Percentiles rank a stretch among this genome's conserved stretches.
These are phyloP conservation scores for Aspergillus ostianus DNA, from an alignment of 495 filamentous ascomycete species.

Conservation along the genomic window DNA sequence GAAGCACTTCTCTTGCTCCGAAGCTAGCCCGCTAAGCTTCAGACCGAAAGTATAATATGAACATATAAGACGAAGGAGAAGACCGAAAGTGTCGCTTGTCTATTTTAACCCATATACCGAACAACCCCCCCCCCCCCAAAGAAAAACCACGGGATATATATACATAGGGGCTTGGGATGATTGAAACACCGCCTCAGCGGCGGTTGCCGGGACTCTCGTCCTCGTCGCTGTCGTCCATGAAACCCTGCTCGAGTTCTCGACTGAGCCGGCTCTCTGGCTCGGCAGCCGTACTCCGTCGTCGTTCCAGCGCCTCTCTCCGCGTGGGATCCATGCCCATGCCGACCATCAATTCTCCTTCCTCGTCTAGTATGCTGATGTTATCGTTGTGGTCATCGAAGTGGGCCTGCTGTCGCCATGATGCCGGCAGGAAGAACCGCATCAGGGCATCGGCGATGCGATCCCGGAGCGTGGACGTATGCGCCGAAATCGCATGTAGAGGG, in stretches of 20 bases:
- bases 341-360: conserved; percentile 64
- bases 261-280: conserved; percentile 61
- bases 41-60: background rate
- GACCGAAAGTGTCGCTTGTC: background rate
- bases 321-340: conserved; percentile 54
- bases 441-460: conserved; percentile 57
- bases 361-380: conserved; percentile 62
- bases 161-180: background rate
- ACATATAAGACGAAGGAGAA: background rate
- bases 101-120: background rate
- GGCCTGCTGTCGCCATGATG: conserved; percentile 49
- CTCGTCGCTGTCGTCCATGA: conserved; percentile 82
- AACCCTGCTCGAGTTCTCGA: conserved; percentile 80
- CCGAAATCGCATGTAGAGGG: conserved; percentile 61
- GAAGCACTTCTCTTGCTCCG: no score
- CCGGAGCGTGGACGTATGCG: conserved; percentile 60
- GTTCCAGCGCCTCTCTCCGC: conserved; percentile 49
- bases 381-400: conserved; percentile 56
- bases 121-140: no score
- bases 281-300: conserved; percentile 38
- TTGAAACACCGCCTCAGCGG: background rate
- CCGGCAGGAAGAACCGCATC: conserved; percentile 53
- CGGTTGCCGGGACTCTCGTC: conserved; percentile 26
- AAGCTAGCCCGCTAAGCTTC: no score
- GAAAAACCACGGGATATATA: background rate